Conservation (phyloP, 192 early-diverging fungal species). For the Podila epigama region DNA sequence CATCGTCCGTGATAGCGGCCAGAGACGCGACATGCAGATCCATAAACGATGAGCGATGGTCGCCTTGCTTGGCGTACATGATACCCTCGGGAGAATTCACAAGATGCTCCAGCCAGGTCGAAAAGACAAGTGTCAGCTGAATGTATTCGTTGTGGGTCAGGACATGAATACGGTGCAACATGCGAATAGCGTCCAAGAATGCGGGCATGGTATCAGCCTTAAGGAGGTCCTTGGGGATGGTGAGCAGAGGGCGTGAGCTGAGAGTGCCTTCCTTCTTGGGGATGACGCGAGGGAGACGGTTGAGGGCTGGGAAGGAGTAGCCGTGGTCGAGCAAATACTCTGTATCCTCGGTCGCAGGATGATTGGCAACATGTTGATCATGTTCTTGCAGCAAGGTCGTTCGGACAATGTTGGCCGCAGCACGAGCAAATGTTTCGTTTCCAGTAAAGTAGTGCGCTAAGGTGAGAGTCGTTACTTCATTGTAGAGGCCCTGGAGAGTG, state of each 20-base stretch:
- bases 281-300: slow-evolving; percentile 56
- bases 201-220: slow-evolving; percentile 56
- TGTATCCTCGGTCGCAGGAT: slow-evolving; percentile 54
- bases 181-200: slow-evolving; percentile 61
- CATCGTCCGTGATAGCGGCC: slow-evolving; percentile 64
- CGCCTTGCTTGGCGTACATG: slow-evolving; percentile 58
- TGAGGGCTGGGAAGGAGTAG: slow-evolving; percentile 65
- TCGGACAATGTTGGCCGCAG: slow-evolving; percentile 63
- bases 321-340: slow-evolving; percentile 66
- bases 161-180: slow-evolving; percentile 56
- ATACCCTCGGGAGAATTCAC: slow-evolving; percentile 63
- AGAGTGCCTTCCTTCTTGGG: slow-evolving; percentile 49
- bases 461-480: slow-evolving; percentile 62
- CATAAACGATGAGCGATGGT: slow-evolving; percentile 64
- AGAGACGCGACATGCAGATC: slow-evolving; percentile 62
- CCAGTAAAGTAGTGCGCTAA: slow-evolving; percentile 62
- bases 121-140: slow-evolving; percentile 56
- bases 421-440: slow-evolving; percentile 57
- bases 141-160: slow-evolving; percentile 67
- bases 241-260: slow-evolving; percentile 28
- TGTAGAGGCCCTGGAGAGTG: slow-evolving; percentile 46
- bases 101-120: slow-evolving; percentile 60
- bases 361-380: slow-evolving; percentile 49
- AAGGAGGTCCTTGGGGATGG: slow-evolving; percentile 54
- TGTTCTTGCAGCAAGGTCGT: slow-evolving; percentile 61